A percentile compares a stretch with the other conserved stretches of the same genome.
Conservation (phyloP, 2,329 filamentous ascomycete genomes). For the Diaporthe longicolla region DNA sequence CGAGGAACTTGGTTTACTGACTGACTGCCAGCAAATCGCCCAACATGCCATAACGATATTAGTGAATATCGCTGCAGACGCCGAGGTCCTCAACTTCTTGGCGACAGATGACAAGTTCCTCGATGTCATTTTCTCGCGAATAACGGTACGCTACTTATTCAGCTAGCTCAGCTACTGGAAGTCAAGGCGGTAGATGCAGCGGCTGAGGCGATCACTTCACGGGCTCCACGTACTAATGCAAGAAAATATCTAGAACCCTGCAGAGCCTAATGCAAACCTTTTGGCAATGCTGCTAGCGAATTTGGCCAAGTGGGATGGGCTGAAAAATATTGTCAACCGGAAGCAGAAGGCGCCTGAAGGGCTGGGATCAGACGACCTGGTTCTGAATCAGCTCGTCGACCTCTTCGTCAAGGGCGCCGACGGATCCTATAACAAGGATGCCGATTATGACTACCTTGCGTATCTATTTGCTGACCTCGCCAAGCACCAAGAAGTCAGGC, state of each 20-base stretch:
- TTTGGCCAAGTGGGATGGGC: constrained; percentile 82
- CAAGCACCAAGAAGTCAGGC: constrained; percentile 81
- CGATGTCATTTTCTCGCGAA: constrained; percentile 77
- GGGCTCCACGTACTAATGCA: constrained; percentile 42
- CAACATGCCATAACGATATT: constrained; percentile 93
- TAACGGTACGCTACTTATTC: constrained; percentile 74
- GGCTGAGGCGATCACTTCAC: neutral
- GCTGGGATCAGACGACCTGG: constrained; percentile 79
- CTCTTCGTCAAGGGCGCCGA: constrained; percentile 94
- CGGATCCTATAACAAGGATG: constrained; percentile 84
- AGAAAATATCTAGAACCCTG: constrained; percentile 59
- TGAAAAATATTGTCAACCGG: constrained; percentile 77
- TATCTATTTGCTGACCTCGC: constrained; percentile 96
- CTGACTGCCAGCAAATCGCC: constrained; percentile 78
- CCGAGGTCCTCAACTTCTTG: constrained; percentile 79
- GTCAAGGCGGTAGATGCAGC: constrained; percentile 31
- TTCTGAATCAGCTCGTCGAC: constrained; percentile 93
- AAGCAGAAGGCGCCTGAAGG: constrained; percentile 77
- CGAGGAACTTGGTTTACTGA: constrained; percentile 23
- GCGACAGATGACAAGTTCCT: constrained; percentile 86
- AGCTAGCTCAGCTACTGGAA: no score
- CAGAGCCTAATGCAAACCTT: constrained; percentile 87
- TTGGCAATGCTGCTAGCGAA: constrained; percentile 95
- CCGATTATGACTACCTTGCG: constrained; percentile 91
- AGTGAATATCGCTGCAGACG: constrained; percentile 85